Conservation (phyloP, 2,329 filamentous ascomycete species). For the Endothia cerciana region DNA sequence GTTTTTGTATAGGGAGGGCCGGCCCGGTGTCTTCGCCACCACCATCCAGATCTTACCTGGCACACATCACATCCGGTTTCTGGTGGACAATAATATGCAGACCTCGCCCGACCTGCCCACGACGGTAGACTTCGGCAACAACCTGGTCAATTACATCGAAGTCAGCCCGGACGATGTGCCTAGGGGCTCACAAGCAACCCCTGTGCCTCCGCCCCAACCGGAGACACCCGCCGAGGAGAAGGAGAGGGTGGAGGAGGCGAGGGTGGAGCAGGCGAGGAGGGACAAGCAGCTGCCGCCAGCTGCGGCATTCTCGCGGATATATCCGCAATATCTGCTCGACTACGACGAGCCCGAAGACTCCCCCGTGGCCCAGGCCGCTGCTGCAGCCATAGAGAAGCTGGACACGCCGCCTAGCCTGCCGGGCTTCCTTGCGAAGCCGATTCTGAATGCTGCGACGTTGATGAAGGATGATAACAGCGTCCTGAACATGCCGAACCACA, state of each 20-base stretch:
- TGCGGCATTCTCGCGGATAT: conserved; percentile 69
- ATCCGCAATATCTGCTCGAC: conserved; percentile 85
- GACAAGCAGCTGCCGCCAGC: conserved; percentile 60
- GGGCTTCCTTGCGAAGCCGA: conserved; percentile 90
- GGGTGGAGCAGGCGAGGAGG: conserved; percentile 49
- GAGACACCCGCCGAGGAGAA: conserved; percentile 37
- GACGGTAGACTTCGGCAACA: conserved; percentile 96
- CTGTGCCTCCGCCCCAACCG: conserved; percentile 35
- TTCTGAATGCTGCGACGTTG: conserved; percentile 85
- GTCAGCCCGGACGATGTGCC: conserved; percentile 76
- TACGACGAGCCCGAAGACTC: conserved; percentile 84
- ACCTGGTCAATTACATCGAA: conserved; percentile 97
- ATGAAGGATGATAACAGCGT: conserved; percentile 99
- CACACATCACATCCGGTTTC: conserved; percentile 95
- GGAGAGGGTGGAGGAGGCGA: conserved; percentile 40
- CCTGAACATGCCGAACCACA: conserved; percentile 95
- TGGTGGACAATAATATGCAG: conserved; percentile 92
- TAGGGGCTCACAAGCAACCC: conserved; percentile 37
- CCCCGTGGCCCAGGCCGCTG: conserved; percentile 72
- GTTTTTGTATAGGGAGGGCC: conserved; percentile 49
- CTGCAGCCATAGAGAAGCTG: conserved; percentile 75
- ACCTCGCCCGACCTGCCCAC: conserved; percentile 87
- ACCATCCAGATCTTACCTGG: conserved; percentile 85
- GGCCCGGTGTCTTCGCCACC: conserved; percentile 70
- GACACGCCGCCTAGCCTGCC: conserved; percentile 83